Evolutionary conservation across 345 rosid genomes (phyloP).

Genomic region (Eucalyptus brandiana): DNA sequence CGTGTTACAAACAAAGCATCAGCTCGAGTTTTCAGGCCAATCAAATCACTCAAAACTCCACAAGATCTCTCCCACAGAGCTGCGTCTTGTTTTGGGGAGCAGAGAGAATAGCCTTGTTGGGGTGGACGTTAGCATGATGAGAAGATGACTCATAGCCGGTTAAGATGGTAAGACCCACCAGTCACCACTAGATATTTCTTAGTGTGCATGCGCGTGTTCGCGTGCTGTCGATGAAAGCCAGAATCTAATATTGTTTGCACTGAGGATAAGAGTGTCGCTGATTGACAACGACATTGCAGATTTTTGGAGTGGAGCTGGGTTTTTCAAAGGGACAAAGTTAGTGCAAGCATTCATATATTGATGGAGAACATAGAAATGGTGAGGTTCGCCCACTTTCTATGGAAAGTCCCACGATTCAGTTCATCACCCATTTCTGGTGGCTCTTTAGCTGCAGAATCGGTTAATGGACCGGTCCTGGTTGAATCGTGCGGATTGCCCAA

Average conservation of each 20-base stretch:
- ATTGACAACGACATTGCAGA: not conserved
- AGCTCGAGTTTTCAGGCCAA: not conserved
- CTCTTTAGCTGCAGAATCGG: not conserved
- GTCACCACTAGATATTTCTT: not conserved
- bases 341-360: not conserved
- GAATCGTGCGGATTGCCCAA: not conserved
- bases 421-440: not conserved
- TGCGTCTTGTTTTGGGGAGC: not conserved
- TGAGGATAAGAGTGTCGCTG: not conserved
- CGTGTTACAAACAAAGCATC: not conserved
- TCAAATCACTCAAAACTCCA: not conserved
- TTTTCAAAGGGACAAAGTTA: not conserved
- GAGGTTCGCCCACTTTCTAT: not conserved
- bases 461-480: not conserved
- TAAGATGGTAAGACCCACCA: not conserved
- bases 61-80: not conserved
- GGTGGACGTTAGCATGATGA: not conserved
- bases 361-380: not conserved
- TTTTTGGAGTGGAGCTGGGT: not conserved
- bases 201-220: not conserved
- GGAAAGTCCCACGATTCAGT: not conserved
- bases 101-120: not conserved
- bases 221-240: not conserved
- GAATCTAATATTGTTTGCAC: not conserved
- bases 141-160: not conserved